These are phyloP conservation scores for Hericium coralloides DNA, from an alignment of 768 basidiomycete genomes.

Conservation along the genomic window DNA sequence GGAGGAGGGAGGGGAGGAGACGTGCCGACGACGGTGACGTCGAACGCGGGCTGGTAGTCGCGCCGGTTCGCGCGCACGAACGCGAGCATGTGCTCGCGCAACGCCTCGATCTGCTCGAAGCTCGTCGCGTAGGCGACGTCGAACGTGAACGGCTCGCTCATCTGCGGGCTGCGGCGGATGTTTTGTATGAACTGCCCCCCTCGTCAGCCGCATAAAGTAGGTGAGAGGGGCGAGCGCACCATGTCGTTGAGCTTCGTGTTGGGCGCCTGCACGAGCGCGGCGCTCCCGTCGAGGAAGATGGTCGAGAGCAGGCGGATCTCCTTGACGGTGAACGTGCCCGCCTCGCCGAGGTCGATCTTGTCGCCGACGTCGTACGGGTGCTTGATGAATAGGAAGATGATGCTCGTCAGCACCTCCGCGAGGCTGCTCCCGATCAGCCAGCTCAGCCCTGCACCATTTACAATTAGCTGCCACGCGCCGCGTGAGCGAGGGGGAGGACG, in stretches of 20 bases:
- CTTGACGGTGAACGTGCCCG: slow-evolving; percentile 65
- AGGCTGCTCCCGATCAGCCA: slow-evolving; percentile 82
- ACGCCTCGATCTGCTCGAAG: slow-evolving; percentile 72
- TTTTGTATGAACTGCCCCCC: slow-evolving; percentile 54
- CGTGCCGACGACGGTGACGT: slow-evolving; percentile 57
- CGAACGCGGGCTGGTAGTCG: slow-evolving; percentile 71
- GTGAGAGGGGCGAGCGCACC: slow-evolving; percentile 24
- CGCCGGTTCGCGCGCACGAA: slow-evolving; percentile 66
- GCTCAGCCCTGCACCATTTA: slow-evolving; percentile 43
- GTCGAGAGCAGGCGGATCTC: slow-evolving; percentile 82
- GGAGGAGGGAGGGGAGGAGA: not conserved
- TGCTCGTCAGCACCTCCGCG: slow-evolving; percentile 73
- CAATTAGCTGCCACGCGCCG: not conserved
- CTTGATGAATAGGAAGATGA: slow-evolving; percentile 89
- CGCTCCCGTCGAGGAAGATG: slow-evolving; percentile 53
- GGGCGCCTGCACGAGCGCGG: slow-evolving; percentile 61
- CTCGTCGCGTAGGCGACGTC: slow-evolving; percentile 71
- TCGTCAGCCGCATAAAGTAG: not conserved
- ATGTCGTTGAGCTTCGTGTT: slow-evolving; percentile 50
- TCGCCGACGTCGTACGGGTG: slow-evolving; percentile 82
- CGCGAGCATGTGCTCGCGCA: slow-evolving; percentile 71
- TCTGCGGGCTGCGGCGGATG: slow-evolving; percentile 65
- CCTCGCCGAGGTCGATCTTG: slow-evolving; percentile 39
- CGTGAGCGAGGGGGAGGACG: not conserved
- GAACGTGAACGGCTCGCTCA: slow-evolving; percentile 76